A percentile compares a stretch with the other conserved stretches of the same genome.
phyloP scores from a whole-genome alignment of 1,139 yeast species.

The Taphrina communis region DNA sequence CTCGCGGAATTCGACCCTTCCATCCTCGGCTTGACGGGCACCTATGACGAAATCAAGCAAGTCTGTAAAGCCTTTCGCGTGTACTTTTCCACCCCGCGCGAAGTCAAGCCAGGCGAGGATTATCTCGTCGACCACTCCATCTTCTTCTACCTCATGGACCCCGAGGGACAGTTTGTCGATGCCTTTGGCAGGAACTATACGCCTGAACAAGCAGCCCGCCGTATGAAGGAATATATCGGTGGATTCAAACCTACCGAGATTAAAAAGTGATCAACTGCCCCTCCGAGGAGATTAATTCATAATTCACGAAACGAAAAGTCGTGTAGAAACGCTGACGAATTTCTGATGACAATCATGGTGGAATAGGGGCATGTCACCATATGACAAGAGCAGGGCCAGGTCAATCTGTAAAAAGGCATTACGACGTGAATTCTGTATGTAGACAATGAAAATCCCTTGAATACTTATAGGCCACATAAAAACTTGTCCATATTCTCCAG shows the following conservation, averaged over 20 bases:
- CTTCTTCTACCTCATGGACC: constrained; percentile 94
- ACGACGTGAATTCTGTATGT: too few relatives aligned
- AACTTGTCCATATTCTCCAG: too few relatives aligned
- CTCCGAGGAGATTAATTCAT: too few relatives aligned
- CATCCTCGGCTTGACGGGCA: constrained; percentile 88
- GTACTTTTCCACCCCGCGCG: constrained; percentile 91
- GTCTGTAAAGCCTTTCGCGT: constrained; percentile 89
- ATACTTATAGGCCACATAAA: too few relatives aligned
- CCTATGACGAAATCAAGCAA: constrained; percentile 79
- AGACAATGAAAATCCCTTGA: too few relatives aligned
- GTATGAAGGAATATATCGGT: constrained; percentile 71
- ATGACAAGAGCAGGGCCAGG: too few relatives aligned
- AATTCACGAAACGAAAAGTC: too few relatives aligned
- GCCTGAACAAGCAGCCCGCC: constrained; percentile 76
- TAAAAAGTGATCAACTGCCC: neutral
- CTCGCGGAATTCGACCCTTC: constrained; percentile 78
- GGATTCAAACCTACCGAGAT: constrained; percentile 28
- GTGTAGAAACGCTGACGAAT: neutral
- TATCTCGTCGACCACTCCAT: constrained; percentile 96
- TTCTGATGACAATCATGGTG: neutral
- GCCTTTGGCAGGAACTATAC: constrained; percentile 91
- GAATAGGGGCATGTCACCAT: too few relatives aligned
- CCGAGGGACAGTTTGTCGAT: constrained; percentile 92
- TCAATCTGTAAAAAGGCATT: too few relatives aligned
- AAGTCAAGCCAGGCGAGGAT: constrained; percentile 89